phyloP scores from a whole-genome alignment of 2,329 filamentous ascomycete species.

The Ophiocordyceps polyrhachis-furcata region DNA sequence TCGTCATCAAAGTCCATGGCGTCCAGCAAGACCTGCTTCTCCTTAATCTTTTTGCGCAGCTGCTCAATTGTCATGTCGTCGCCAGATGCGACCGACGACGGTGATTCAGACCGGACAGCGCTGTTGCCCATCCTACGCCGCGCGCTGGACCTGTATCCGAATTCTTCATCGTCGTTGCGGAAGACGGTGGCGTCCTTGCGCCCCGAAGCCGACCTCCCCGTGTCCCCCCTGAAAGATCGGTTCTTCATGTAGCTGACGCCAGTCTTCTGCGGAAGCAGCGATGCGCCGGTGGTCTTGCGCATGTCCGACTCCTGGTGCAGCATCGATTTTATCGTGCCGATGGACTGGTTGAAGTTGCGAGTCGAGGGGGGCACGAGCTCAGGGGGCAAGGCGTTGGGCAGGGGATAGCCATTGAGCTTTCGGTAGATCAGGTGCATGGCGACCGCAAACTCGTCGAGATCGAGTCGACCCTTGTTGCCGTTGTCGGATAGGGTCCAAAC shows the following conservation, averaged over 20 bases:
- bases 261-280: constrained; percentile 82
- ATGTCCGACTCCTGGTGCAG: constrained; percentile 78
- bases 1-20: constrained; percentile 95
- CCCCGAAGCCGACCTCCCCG: constrained; percentile 34
- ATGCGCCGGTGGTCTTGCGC: constrained; percentile 74
- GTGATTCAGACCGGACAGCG: constrained; percentile 66
- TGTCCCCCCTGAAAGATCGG: constrained; percentile 65
- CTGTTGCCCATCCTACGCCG: constrained; percentile 65
- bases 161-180: constrained; percentile 85
- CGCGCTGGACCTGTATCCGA: constrained; percentile 86
- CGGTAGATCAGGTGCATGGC: constrained; percentile 98
- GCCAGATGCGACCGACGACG: constrained; percentile 46
- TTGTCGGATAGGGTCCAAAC: constrained; percentile 93
- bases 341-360: constrained; percentile 78
- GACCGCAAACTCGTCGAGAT: constrained; percentile 94
- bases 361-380: constrained; percentile 92
- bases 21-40: constrained; percentile 86
- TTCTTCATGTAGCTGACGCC: constrained; percentile 97
- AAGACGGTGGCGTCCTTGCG: constrained; percentile 94
- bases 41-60: constrained; percentile 75
- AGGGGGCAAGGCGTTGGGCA: constrained; percentile 71
- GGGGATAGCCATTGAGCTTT: constrained; percentile 86
- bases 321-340: constrained; percentile 81
- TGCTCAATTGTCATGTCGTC: constrained; percentile 80
- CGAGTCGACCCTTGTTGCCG: constrained; percentile 81